Conservation (phyloP, 495 filamentous ascomycete species). For the Lichenothelia convexa region DNA sequence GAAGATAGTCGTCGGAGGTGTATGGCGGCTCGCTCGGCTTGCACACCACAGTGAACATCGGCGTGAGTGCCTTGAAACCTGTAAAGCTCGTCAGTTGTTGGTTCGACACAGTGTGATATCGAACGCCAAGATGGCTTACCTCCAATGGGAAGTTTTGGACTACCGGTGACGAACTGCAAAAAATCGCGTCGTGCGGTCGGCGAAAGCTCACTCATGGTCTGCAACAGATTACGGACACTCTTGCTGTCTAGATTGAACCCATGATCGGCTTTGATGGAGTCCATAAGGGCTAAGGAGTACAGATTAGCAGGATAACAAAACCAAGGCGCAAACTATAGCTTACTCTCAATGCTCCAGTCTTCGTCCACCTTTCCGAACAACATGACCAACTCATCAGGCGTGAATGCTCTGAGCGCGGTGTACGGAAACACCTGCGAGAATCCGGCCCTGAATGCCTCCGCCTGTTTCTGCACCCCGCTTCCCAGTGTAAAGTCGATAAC, state of each 20-base stretch:
- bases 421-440: conserved; percentile 97
- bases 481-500: conserved; percentile 87
- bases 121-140: conserved; percentile 36
- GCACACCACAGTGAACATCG: conserved; percentile 97
- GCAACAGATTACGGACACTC: conserved; percentile 84
- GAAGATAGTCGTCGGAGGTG: conserved; percentile 88
- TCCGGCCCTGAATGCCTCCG: conserved; percentile 76
- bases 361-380: conserved; percentile 89
- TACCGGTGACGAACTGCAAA: conserved; percentile 94
- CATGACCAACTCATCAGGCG: conserved; percentile 89
- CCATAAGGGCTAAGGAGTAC: conserved; percentile 56
- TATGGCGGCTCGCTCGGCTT: conserved; percentile 92
- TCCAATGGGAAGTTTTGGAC: conserved; percentile 95
- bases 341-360: conserved; percentile 95
- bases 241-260: conserved; percentile 98
- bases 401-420: conserved; percentile 81
- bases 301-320: conserved; percentile 9
- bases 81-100: conserved; percentile 9
- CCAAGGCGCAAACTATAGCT: conserved; percentile 19
- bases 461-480: conserved; percentile 67
- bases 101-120: conserved; percentile 2
- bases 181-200: conserved; percentile 72
- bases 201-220: conserved; percentile 81
- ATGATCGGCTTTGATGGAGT: conserved; percentile 99
- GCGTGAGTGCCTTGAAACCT: conserved; percentile 95